These are phyloP conservation scores for Aechmea fasciata DNA, from an alignment of 176 grass and related monocot species.

Conservation along the genomic window DNA sequence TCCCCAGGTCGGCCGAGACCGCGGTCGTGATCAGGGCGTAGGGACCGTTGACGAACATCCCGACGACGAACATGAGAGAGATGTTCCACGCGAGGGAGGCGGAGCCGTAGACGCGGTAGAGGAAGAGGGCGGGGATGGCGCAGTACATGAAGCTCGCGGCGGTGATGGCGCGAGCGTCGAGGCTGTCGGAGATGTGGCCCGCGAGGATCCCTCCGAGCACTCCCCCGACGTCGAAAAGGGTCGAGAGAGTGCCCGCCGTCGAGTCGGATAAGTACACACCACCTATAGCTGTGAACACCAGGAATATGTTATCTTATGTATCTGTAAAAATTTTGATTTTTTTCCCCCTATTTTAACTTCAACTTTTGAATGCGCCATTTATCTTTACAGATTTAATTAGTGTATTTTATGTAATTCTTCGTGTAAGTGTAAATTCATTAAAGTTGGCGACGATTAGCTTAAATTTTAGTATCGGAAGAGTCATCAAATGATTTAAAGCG, in stretches of 20 bases:
- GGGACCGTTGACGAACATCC: constrained; percentile 77
- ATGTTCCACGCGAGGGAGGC: constrained; percentile 53
- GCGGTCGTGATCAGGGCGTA: constrained; percentile 84
- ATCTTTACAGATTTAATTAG: too few species aligned
- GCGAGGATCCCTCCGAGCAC: constrained; percentile 75
- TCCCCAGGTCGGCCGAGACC: constrained; percentile 76
- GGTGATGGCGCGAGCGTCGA: constrained; percentile 68
- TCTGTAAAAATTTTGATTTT: too few species aligned
- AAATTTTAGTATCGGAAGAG: too few species aligned
- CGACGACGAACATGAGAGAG: constrained; percentile 67
- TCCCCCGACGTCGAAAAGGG: constrained; percentile 76
- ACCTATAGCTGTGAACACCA: constrained; percentile 47
- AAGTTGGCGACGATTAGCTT: too few species aligned
- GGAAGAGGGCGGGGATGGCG: constrained; percentile 57
- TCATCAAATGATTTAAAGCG: too few species aligned
- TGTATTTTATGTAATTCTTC: too few species aligned
- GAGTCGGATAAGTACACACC: constrained; percentile 57
- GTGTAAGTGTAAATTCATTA: too few species aligned
- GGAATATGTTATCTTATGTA: background rate
- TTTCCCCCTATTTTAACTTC: too few species aligned
- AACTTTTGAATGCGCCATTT: too few species aligned
- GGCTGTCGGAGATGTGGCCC: constrained; percentile 57
- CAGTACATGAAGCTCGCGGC: constrained; percentile 75
- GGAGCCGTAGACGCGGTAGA: constrained; percentile 64
- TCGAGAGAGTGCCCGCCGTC: constrained; percentile 63